Conservation (phyloP, 345 rosid species). For the Kernera saxatilis region DNA sequence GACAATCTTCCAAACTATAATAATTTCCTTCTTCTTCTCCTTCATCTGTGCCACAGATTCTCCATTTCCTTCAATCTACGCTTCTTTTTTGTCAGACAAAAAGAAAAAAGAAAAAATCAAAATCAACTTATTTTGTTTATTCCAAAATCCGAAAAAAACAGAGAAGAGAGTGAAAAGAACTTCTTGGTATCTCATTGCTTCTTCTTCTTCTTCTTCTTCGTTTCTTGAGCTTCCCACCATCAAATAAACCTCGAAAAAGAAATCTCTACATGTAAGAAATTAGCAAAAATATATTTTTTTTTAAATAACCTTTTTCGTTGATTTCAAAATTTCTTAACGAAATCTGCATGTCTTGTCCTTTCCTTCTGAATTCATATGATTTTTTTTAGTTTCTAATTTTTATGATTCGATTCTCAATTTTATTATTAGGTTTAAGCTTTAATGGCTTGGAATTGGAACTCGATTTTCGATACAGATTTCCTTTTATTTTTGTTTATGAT, state of each 20-base stretch:
- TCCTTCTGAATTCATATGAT: background rate
- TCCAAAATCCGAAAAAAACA: background rate
- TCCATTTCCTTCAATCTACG: conserved; percentile 22
- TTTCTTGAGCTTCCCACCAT: conserved; percentile 40
- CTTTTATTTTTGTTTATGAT: background rate
- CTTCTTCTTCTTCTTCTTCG: conserved; percentile 24
- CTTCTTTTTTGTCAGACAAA: conserved; percentile 19
- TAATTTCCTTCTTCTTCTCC: conserved; percentile 21
- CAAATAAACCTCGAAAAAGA: conserved; percentile 33
- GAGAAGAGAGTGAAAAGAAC: conserved; percentile 26
- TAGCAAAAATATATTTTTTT: background rate
- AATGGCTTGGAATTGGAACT: conserved; percentile 29
- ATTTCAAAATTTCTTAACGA: background rate
- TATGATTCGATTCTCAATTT: conserved; percentile 35
- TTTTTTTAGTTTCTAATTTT: background rate
- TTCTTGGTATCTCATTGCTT: conserved; percentile 15
- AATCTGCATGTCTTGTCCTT: conserved; percentile 26
- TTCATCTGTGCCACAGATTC: conserved; percentile 26
- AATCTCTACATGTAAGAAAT: conserved; percentile 45
- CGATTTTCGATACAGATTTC: conserved; percentile 32
- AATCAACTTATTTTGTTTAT: background rate
- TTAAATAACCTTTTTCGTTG: background rate
- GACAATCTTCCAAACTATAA: conserved; percentile 26
- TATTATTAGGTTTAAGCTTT: conserved; percentile 16
- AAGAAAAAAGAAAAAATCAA: background rate